A percentile compares a stretch with the other conserved stretches of the same genome.
These are phyloP conservation scores for Penicillium sumatraense DNA, from an alignment of 2,329 filamentous ascomycete genomes.

Conservation along the genomic window DNA sequence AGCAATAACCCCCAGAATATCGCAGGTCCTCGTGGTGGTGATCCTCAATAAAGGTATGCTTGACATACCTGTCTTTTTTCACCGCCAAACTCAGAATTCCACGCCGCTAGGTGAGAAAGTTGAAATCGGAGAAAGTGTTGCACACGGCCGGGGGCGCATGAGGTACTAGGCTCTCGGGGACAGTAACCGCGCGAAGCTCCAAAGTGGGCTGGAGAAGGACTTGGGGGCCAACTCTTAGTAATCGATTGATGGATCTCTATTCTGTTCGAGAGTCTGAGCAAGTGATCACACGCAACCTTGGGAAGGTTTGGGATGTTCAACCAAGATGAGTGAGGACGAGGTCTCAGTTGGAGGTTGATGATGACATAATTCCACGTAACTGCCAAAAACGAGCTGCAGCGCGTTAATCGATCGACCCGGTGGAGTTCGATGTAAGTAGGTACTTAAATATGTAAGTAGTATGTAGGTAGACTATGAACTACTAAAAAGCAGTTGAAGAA, in stretches of 20 bases:
- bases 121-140: slow-evolving; percentile 28
- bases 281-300: slow-evolving; percentile 1
- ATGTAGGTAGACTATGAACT: too few relatives aligned
- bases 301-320: slow-evolving; percentile 13
- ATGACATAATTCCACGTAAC: slow-evolving; percentile 35
- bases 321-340: slow-evolving; percentile 18
- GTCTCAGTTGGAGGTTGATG: slow-evolving; percentile 10
- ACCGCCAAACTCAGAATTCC: slow-evolving; percentile 27
- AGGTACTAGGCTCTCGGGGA: slow-evolving; percentile 12
- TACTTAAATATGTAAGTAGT: too few relatives aligned
- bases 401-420: too few relatives aligned
- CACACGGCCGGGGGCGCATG: slow-evolving; percentile 35
- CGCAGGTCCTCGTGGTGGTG: too few relatives aligned
- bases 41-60: too few relatives aligned
- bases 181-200: slow-evolving; percentile 9
- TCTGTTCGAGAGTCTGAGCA: slow-evolving; percentile 11
- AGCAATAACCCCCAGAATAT: background rate
- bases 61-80: slow-evolving; percentile 10
- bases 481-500: too few relatives aligned
- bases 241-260: slow-evolving; percentile 2
- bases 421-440: too few relatives aligned
- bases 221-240: slow-evolving; percentile 12
- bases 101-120: slow-evolving; percentile 21
- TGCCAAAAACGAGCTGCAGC: slow-evolving; percentile 10
- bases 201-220: slow-evolving; percentile 1